Conservation (phyloP, 129 eudicot species). For the Pulicaria dysenterica region DNA sequence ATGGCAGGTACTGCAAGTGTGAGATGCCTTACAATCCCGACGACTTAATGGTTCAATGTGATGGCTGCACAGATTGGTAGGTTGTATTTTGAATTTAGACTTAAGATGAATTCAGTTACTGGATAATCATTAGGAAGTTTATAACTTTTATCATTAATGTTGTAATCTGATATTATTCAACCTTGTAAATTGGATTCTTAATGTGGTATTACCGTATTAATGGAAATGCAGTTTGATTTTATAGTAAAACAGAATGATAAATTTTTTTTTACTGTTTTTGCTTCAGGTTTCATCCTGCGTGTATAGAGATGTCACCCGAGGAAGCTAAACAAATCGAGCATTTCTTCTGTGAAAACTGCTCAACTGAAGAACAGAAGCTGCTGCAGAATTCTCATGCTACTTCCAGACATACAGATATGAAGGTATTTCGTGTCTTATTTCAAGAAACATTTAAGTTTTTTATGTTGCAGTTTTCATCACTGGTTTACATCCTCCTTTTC, state of each 20-base stretch:
- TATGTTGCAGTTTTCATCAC: neutral
- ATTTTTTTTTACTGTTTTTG: slow-evolving; percentile 23
- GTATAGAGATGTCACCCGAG: slow-evolving; percentile 82
- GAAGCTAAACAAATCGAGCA: slow-evolving; percentile 78
- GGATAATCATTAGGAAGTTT: no score
- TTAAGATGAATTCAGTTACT: neutral
- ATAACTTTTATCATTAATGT: no score
- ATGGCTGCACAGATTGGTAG: slow-evolving; percentile 89
- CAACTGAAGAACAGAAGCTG: slow-evolving; percentile 72
- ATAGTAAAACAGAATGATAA: neutral
- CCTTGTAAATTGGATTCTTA: slow-evolving; percentile 3
- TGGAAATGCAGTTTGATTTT: neutral
- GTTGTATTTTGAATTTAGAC: neutral
- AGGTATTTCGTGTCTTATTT: slow-evolving; percentile 48
- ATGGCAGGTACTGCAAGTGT: slow-evolving; percentile 86
- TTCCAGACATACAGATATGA: slow-evolving; percentile 61
- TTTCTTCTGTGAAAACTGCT: slow-evolving; percentile 74
- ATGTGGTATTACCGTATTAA: slow-evolving; percentile 2
- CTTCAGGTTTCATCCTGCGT: slow-evolving; percentile 92
- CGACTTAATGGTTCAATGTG: slow-evolving; percentile 94
- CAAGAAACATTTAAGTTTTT: neutral
- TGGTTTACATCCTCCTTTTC: neutral
- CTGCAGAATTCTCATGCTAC: slow-evolving; percentile 66
- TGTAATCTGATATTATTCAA: neutral
- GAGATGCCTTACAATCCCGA: slow-evolving; percentile 99